Base-by-base conservation (phyloP, 2,329 filamentous ascomycete species). In the Boeremia lycopersici region DNA sequence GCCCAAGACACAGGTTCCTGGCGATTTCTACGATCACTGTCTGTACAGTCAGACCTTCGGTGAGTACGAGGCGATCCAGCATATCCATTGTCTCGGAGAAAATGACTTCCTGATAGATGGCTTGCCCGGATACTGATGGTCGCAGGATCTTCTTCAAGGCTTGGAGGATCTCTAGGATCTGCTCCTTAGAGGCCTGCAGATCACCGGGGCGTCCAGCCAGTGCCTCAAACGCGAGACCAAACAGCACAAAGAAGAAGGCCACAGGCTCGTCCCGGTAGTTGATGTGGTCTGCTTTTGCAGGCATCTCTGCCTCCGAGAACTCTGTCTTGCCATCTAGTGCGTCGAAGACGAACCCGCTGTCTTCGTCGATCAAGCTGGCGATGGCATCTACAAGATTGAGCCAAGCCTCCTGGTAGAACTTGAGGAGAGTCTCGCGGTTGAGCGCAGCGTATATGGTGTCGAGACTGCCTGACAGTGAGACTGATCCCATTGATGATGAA, bases 251-350 rank as follows among this genome's bases (percentile, higher is more conserved):
- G 80, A 99, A 99, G 81, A 99, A 99, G 0, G 95, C 95, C 1
- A 98, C 91, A 0, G 95, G 95, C 72, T 99, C 95, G 69, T 98
- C 93, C 42, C 95, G 90, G 73, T 99, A 99, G 74, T 98, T 98
- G 78, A 99, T 98, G 29, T 71, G 68, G 62, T 93, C 90, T 43
- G 82, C 84, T 71, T 89, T 90, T 13, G 80, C 78, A 38, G 83
- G 78, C 2, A 72, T 61, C 10, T 68, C 64, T 10, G 74, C 29
- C 60, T 58, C 68, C 13, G 73, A 64, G 10, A 77, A 62, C 25
- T 76, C 74, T 2, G 79, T 77, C 68, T 95, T 96, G 46, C 93
- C 93, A 70, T 99, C 95, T 6, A 99, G 79, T 1, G 95, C 95
- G 74, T 97, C 93, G 70, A 99, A 99, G 3, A 99, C 95, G 60